These are phyloP conservation scores for Terana coerulea DNA, from an alignment of 768 basidiomycete genomes.

Conservation along the genomic window DNA sequence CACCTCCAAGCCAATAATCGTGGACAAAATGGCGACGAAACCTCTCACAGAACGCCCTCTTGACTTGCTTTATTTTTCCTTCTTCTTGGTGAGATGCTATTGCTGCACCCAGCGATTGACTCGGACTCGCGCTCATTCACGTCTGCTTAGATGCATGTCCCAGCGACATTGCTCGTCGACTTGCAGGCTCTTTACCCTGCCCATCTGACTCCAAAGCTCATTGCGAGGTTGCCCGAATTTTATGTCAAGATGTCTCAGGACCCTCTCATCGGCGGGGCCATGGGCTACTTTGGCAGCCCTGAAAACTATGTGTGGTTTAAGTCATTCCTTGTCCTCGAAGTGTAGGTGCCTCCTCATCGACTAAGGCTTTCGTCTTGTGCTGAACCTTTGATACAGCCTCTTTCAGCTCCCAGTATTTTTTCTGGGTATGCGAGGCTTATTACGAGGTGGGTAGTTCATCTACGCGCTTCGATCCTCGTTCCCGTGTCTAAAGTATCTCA, in stretches of 20 bases:
- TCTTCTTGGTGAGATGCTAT: conserved; percentile 52
- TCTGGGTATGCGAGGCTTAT: conserved; percentile 59
- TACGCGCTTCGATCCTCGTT: neutral
- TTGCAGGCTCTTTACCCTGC: conserved; percentile 63
- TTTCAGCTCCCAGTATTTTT: conserved; percentile 80
- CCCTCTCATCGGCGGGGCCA: conserved; percentile 55
- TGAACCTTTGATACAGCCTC: conserved; percentile 31
- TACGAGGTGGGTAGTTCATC: conserved; percentile 38
- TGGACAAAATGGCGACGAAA: conserved; percentile 2
- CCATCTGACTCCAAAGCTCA: conserved; percentile 41
- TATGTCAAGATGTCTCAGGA: conserved; percentile 63
- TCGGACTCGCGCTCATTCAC: neutral
- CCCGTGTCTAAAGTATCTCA: no score
- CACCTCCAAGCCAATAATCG: no score
- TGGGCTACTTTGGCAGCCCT: conserved; percentile 37
- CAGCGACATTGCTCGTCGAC: conserved; percentile 67
- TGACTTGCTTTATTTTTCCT: conserved; percentile 66
- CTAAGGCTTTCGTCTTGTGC: neutral
- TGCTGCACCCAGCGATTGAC: neutral
- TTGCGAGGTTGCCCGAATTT: conserved; percentile 41
- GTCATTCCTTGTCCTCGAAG: conserved; percentile 58
- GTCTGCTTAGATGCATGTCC: conserved; percentile 54
- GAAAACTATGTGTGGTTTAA: conserved; percentile 55
- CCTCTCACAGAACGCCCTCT: conserved; percentile 55
- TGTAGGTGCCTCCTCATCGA: conserved; percentile 34